Base-by-base conservation (phyloP, 257 asterid genomes). In the Voacanga thouarsii region DNA sequence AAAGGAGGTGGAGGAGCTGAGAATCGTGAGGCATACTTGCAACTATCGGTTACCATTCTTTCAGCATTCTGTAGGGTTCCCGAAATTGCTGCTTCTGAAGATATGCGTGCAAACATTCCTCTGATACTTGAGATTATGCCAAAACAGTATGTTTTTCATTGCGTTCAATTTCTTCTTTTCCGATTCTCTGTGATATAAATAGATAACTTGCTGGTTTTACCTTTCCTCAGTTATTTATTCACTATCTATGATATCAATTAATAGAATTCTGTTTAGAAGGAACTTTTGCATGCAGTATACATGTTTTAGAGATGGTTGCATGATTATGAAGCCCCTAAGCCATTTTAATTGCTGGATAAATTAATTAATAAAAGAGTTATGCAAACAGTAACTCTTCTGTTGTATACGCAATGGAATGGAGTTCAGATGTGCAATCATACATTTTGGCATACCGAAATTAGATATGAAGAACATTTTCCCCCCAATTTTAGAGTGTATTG, bases 61-160 rank as follows among this genome's bases (percentile, higher is more conserved):
- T 88, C 99, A 5, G 85, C 96, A 8, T 84, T 95, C 79, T 88
- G 92, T 47, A 87, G 97, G 82, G 89, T 90, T 75, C 85, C 94
- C 10, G 87, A 90, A 79, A 85, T 95, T 77, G 98, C 98, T 50
- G 82, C 96, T 80, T 83, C 92, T 33, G 79, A 84, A 61, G 90
- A 91, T 55, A 91, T 95, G 94, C 74, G 87, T 53, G 66, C 90
- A 0, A 81, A 81, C 71, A 76, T 95, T 75, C 92, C 94, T 41
- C 87, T 89, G 33, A 57, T 95, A 66, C 30, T 91, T 82, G 92
- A 91, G 82, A 79, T 83, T 72, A 57, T 89, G 84, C 82, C 89
- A 23, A 73, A 30, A 47, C 89, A 80, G 97, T 94, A 83, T 77
- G 95, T 80, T 24, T 23, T 50, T 30, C 43, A 15, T 24, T 68